These are phyloP conservation scores for Apiospora marii DNA, from an alignment of 2,329 filamentous ascomycete genomes.

Conservation along the genomic window DNA sequence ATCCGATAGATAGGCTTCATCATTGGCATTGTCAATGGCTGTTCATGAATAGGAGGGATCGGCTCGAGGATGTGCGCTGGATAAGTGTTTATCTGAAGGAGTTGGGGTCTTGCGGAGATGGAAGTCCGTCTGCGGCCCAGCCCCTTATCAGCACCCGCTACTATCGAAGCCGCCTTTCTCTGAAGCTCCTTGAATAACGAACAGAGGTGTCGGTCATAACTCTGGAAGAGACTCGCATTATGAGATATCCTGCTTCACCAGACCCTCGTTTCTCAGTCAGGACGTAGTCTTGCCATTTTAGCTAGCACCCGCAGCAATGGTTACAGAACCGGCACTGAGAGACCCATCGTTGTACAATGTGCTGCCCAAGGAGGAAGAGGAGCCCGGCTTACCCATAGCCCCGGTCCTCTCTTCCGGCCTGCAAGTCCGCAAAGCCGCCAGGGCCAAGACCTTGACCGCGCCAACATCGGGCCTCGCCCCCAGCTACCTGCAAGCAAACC, in stretches of 20 bases:
- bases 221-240: neutral
- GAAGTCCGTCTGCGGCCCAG: neutral
- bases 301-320: neutral
- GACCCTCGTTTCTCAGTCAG: neutral
- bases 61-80: neutral
- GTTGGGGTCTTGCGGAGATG: neutral
- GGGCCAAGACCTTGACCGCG: constrained; percentile 47
- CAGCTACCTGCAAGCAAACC: constrained; percentile 66
- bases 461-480: constrained; percentile 64
- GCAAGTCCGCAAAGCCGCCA: constrained; percentile 49
- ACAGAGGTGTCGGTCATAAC: too few species aligned
- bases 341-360: neutral
- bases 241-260: too few species aligned
- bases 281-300: neutral
- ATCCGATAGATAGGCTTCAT: neutral
- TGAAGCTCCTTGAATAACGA: neutral
- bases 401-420: neutral
- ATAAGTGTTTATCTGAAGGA: neutral
- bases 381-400: neutral
- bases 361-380: neutral
- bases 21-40: neutral
- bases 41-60: neutral
- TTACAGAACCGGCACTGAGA: neutral
- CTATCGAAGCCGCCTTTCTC: neutral
- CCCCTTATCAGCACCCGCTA: neutral